Conservation (phyloP, 768 basidiomycete species). For the Peribolospora kevripleyi region DNA sequence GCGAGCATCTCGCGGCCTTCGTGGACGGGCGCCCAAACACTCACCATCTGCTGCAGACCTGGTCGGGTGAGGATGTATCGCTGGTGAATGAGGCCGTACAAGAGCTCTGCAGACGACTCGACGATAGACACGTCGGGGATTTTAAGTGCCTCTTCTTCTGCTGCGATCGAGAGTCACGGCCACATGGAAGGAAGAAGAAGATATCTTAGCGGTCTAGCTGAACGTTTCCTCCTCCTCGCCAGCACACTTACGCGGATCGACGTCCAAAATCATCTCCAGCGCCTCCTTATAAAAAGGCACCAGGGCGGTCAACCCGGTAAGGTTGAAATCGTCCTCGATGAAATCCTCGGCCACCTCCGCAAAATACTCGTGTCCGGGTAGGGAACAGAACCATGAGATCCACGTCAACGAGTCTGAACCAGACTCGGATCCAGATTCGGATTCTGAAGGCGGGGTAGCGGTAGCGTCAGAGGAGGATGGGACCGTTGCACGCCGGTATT, state of each 20-base stretch:
- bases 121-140: constrained; percentile 98
- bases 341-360: constrained; percentile 97
- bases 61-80: constrained; percentile 86
- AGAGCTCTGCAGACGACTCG: constrained; percentile 85
- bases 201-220: background rate
- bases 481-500: no score
- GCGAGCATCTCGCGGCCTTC: constrained; percentile 2
- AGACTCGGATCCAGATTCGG: no score
- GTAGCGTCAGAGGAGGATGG: no score
- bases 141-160: constrained; percentile 63
- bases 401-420: background rate
- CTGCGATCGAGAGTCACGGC: background rate
- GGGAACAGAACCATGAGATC: background rate
- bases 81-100: constrained; percentile 94
- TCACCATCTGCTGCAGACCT: constrained; percentile 82
- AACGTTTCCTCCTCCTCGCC: background rate
- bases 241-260: constrained; percentile 63
- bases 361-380: constrained; percentile 71
- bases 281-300: constrained; percentile 99
- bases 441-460: no score
- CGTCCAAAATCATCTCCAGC: constrained; percentile 98
- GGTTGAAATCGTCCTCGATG: constrained; percentile 97
- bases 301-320: constrained; percentile 81
- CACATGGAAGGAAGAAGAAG: background rate
- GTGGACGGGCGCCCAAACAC: constrained; percentile 12